phyloP scores from a whole-genome alignment of 129 eudicot species.

The Kitagawia praeruptora region DNA sequence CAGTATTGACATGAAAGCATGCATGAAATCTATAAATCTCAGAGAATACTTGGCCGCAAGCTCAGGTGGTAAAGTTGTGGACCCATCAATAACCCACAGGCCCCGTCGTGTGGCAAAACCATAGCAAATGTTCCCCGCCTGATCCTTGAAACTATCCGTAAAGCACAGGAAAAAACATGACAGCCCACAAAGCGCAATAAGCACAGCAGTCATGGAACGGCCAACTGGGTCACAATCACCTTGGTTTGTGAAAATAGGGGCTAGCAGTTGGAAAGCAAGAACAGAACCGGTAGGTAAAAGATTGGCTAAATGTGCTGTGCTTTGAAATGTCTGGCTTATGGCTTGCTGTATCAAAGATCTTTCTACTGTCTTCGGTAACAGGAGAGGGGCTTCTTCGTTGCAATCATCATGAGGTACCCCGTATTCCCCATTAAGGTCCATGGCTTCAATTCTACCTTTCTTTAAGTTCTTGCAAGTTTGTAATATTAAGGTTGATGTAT shows the following conservation, averaged over 20 bases:
- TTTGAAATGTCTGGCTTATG: slow-evolving; percentile 77
- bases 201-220: slow-evolving; percentile 41
- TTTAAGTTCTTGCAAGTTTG: neutral
- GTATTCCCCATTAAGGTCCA: slow-evolving; percentile 50
- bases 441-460: neutral
- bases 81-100: slow-evolving; percentile 82
- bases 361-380: slow-evolving; percentile 49
- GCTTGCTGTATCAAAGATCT: slow-evolving; percentile 61
- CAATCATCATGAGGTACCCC: slow-evolving; percentile 18
- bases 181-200: slow-evolving; percentile 58
- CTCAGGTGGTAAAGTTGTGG: slow-evolving; percentile 43
- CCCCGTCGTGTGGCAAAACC: slow-evolving; percentile 69
- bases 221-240: slow-evolving; percentile 50
- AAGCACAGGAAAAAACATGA: slow-evolving; percentile 60
- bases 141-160: slow-evolving; percentile 80
- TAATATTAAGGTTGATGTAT: neutral
- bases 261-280: slow-evolving; percentile 66
- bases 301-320: slow-evolving; percentile 76
- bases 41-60: slow-evolving; percentile 49
- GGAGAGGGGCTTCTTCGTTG: slow-evolving; percentile 49
- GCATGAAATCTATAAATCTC: slow-evolving; percentile 58
- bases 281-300: slow-evolving; percentile 86
- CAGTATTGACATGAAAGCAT: slow-evolving; percentile 73
- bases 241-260: slow-evolving; percentile 66
- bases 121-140: slow-evolving; percentile 51